phyloP scores from a whole-genome alignment of 2,329 filamentous ascomycete species.

The Exophiala sp. region DNA sequence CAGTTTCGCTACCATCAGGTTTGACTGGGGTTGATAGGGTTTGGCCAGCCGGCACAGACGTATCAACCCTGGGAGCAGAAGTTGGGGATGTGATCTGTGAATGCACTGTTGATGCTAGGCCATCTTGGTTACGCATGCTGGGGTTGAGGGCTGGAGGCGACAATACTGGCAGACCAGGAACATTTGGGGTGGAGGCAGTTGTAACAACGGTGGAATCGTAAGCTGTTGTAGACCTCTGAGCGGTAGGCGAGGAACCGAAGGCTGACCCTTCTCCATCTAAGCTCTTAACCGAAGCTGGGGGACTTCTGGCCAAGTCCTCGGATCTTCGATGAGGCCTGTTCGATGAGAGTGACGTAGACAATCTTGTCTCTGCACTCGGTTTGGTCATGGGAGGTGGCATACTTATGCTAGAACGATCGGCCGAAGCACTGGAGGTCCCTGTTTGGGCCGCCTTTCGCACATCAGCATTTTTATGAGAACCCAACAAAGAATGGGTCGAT shows the following conservation, averaged over 20 bases:
- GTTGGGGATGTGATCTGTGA: constrained; percentile 12
- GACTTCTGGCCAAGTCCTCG: constrained; percentile 21
- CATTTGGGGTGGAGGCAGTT: constrained; percentile 20
- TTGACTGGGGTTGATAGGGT: constrained; percentile 5
- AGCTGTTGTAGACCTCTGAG: constrained; percentile 24
- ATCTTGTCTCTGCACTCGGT: constrained; percentile 25
- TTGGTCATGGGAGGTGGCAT: constrained; percentile 56
- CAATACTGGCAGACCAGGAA: constrained; percentile 25
- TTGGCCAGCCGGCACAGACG: constrained; percentile 12
- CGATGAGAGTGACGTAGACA: constrained; percentile 23
- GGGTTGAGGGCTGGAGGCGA: constrained; percentile 23
- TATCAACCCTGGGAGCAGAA: constrained; percentile 11
- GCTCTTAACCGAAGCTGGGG: constrained; percentile 32
- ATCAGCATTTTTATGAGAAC: constrained; percentile 34
- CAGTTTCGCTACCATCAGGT: constrained; percentile 13
- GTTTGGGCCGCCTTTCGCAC: constrained; percentile 58
- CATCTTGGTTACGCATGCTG: constrained; percentile 19
- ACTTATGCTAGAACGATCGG: constrained; percentile 60
- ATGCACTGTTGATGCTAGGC: constrained; percentile 20
- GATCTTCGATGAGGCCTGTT: constrained; percentile 19
- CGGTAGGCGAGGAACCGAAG: constrained; percentile 23
- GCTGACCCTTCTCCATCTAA: constrained; percentile 35
- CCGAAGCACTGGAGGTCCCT: constrained; percentile 55
- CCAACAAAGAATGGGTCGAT: constrained; percentile 46
- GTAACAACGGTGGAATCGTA: constrained; percentile 27